These are phyloP conservation scores for Trypanosoma avium DNA, from an alignment of 208 protist genomes.

Conservation along the genomic window DNA sequence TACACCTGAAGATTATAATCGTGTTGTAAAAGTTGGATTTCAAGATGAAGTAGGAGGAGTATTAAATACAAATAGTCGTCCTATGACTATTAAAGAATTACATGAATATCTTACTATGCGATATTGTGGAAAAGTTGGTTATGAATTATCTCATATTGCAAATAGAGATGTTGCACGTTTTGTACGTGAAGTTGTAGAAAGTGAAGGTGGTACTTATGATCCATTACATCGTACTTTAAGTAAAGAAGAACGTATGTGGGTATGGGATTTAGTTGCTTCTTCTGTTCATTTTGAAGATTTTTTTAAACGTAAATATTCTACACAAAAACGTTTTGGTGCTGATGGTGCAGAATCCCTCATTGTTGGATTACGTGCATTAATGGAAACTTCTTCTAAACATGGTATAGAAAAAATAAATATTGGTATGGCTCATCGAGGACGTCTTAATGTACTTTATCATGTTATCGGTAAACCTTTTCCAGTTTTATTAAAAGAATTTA, in stretches of 20 bases:
- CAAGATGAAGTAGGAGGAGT: conserved; percentile 71
- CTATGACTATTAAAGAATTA: conserved; percentile 81
- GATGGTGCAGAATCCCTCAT: conserved; percentile 96
- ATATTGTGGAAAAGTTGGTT: conserved; percentile 92
- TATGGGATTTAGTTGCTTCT: conserved; percentile 91
- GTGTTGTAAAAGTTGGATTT: conserved; percentile 82
- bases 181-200: conserved; percentile 92
- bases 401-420: conserved; percentile 95
- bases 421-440: conserved; percentile 98
- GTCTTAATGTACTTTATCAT: conserved; percentile 97
- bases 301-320: conserved; percentile 93
- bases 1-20: conserved; percentile 54
- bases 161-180: conserved; percentile 87
- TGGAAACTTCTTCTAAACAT: conserved; percentile 79
- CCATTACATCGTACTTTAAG: conserved; percentile 49
- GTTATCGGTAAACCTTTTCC: conserved; percentile 96
- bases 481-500: conserved; percentile 92
- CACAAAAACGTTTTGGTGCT: conserved; percentile 97
- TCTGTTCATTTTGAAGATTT: conserved; percentile 96
- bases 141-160: conserved; percentile 95
- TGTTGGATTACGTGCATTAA: conserved; percentile 92
- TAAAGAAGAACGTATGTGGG: conserved; percentile 80
- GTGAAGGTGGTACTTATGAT: conserved; percentile 33
- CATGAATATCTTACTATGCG: conserved; percentile 71
- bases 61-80: conserved; percentile 52